Evolutionary conservation across 2,329 filamentous ascomycete species (phyloP).

Genomic region (Hymenoscyphus albidus): DNA sequence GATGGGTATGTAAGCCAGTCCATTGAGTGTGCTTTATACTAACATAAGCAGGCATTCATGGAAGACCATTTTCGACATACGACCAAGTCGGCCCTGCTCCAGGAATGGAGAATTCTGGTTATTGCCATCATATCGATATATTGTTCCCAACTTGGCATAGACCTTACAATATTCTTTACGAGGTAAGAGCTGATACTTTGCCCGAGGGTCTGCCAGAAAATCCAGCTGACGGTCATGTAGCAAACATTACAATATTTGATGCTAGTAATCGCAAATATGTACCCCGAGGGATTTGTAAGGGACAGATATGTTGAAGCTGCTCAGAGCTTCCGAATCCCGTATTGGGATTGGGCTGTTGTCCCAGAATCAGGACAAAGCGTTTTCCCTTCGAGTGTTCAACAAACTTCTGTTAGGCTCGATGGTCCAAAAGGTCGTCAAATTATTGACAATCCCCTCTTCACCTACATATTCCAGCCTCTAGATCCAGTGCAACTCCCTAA

Average conservation of each 20-base stretch:
- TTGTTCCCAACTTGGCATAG: slow-evolving; percentile 49
- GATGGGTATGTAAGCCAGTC: slow-evolving; percentile 18
- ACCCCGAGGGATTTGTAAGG: slow-evolving; percentile 30
- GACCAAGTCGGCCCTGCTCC: slow-evolving; percentile 22
- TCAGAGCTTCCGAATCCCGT: slow-evolving; percentile 41
- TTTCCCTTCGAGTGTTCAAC: slow-evolving; percentile 46
- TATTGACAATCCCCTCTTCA: slow-evolving; percentile 51
- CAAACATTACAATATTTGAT: slow-evolving; percentile 50
- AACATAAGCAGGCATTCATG: slow-evolving; percentile 27
- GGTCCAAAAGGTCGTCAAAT: slow-evolving; percentile 46
- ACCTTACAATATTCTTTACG: slow-evolving; percentile 51
- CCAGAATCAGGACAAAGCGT: slow-evolving; percentile 48
- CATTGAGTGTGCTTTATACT: background rate
- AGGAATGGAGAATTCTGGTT: slow-evolving; percentile 24
- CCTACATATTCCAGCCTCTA: slow-evolving; percentile 46
- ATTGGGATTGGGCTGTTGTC: slow-evolving; percentile 46
- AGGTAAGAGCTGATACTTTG: slow-evolving; percentile 40
- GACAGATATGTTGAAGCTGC: slow-evolving; percentile 43
- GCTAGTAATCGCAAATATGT: slow-evolving; percentile 41
- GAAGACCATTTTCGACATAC: slow-evolving; percentile 27
- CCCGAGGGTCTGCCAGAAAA: background rate
- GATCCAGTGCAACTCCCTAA: slow-evolving; percentile 51
- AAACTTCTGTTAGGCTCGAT: slow-evolving; percentile 45
- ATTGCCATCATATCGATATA: slow-evolving; percentile 31
- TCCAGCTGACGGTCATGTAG: slow-evolving; percentile 35